These are phyloP conservation scores for Xylaria polymorpha DNA, from an alignment of 2,329 filamentous ascomycete genomes.

Conservation along the genomic window DNA sequence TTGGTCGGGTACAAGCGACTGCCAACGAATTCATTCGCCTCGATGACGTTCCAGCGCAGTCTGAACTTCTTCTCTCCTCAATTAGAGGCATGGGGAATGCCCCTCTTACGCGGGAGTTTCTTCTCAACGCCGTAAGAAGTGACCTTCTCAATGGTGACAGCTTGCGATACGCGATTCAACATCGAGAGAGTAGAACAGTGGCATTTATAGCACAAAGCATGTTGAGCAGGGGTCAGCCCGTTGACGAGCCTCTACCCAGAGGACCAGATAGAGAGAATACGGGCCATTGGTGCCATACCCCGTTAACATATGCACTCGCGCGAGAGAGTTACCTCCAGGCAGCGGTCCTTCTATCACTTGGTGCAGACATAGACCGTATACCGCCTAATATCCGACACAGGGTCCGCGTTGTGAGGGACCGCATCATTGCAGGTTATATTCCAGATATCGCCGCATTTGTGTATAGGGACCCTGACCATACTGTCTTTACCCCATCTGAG, in stretches of 20 bases:
- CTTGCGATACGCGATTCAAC: background rate
- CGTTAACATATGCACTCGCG: background rate
- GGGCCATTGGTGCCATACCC: background rate
- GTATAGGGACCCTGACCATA: background rate
- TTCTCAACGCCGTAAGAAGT: background rate
- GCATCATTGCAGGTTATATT: background rate
- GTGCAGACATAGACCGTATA: background rate
- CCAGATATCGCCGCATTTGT: background rate
- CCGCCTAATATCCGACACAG: constrained; percentile 5
- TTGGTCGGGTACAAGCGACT: background rate
- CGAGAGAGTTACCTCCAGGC: background rate
- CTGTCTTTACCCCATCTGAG: background rate
- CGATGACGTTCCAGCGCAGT: background rate
- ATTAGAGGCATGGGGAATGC: background rate
- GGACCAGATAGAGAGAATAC: background rate
- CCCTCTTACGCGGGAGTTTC: background rate
- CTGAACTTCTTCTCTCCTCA: background rate
- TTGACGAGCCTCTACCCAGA: background rate
- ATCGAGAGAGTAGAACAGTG: background rate
- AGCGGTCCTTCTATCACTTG: background rate
- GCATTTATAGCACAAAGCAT: background rate
- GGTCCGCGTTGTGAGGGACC: background rate
- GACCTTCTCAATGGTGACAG: background rate
- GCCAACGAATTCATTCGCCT: background rate
- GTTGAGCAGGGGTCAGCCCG: background rate